Base-by-base conservation (phyloP, 164 flowering plant genomes). In the Santalum album region DNA sequence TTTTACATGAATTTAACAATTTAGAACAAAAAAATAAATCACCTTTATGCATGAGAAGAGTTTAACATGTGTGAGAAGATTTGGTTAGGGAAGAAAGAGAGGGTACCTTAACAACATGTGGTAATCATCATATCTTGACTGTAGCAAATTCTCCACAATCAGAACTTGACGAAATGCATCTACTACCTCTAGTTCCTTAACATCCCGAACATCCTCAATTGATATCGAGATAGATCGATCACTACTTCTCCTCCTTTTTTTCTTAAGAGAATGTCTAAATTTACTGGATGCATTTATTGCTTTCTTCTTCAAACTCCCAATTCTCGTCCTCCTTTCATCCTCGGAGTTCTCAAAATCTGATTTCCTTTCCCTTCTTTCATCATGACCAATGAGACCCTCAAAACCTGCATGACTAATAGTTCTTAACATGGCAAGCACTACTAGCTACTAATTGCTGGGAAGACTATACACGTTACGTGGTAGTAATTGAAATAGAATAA, bases 261-360 rank as follows among this genome's bases (percentile, higher is more conserved):
- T 86, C 82, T 75, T 87, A 17, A 90, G 80, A 65, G 92, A 81
- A 60, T 78, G 95, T 63, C 74, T 84, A 42, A 90, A 84, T 57
- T 81, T 86, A 26, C 84, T 73, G 9, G 95, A 84, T 45, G 95
- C 95, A 72, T 75, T 82, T 43, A 84, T 55, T 1, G 95, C 97
- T 67, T 90, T 90, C 80, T 84, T 84, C 65, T 81, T 87, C 58
- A 86, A 53, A 25, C 79, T 68, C 32, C 88, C 83, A 51, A 82
- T 90, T 72, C 81, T 84, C 1, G 88, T 76, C 57, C 84, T 78
- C 70, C 92, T 84, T 56, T 90, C 97, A 74, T 90, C 97, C 69
- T 90, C 97, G n/a, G 95, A 86, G 63, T 68, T 78, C 51, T 86
- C 97, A 76, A 79, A 80, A 63, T 89, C 96, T 54, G 96, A 89